These are phyloP conservation scores for Coemansia brasiliensis DNA, from an alignment of 192 early-diverging fungal species.

Conservation along the genomic window DNA sequence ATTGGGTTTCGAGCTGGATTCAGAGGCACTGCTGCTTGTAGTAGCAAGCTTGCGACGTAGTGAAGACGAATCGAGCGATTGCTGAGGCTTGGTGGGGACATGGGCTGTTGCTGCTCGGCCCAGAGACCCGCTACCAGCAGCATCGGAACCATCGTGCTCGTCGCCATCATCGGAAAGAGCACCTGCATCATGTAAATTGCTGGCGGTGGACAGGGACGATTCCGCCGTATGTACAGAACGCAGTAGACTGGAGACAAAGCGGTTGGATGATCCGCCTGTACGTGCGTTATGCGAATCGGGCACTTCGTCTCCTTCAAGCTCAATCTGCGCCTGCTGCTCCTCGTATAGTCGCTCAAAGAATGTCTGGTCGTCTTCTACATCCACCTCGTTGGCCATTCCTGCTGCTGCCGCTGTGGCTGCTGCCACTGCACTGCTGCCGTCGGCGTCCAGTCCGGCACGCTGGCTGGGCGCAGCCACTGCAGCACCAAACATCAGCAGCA, in stretches of 20 bases:
- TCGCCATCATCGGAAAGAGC: slow-evolving; percentile 43
- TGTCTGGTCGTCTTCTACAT: slow-evolving; percentile 83
- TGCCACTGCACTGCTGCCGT: slow-evolving; percentile 48
- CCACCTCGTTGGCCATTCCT: slow-evolving; percentile 61
- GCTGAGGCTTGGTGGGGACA: slow-evolving; percentile 13
- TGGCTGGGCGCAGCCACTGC: slow-evolving; percentile 57
- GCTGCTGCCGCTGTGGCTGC: slow-evolving; percentile 51
- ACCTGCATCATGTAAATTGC: slow-evolving; percentile 22
- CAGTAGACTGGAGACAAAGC: slow-evolving; percentile 27
- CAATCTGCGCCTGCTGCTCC: slow-evolving; percentile 62
- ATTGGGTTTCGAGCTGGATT: slow-evolving; percentile 61
- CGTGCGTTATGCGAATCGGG: slow-evolving; percentile 8
- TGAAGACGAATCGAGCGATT: background rate
- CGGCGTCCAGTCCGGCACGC: slow-evolving; percentile 61
- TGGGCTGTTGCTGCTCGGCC: background rate
- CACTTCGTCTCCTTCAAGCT: slow-evolving; percentile 56
- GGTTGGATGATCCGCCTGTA: slow-evolving; percentile 22
- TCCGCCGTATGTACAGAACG: slow-evolving; percentile 35
- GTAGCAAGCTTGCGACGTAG: background rate
- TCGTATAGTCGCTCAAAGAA: slow-evolving; percentile 82
- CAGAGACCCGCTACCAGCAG: background rate
- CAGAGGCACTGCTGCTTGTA: background rate
- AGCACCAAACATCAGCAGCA: slow-evolving; percentile 37
- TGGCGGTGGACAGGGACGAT: slow-evolving; percentile 40
- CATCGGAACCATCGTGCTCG: slow-evolving; percentile 8